Evolutionary conservation across 768 basidiomycete genomes (phyloP), one percentile per base, ranked within the genome.

Genomic region (Trametes punicea): DNA sequence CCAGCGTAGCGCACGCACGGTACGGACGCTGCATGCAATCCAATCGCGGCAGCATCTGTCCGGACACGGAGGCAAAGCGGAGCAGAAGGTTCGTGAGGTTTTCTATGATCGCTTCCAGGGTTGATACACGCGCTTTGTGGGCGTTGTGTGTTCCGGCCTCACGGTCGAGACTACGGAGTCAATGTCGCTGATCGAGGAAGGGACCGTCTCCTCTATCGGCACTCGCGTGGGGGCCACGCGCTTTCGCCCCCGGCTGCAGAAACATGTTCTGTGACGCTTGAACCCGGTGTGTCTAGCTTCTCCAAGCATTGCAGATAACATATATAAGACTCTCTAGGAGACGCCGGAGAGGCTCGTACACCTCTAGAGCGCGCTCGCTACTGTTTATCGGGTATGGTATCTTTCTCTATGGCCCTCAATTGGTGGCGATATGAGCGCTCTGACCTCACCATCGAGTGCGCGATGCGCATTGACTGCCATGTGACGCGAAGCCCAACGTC

Each of bases 111-210:
- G 46, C 10, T 20, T 27, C 5, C 7, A 9, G 13, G 42, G 41
- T 39, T 55, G 54, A 55, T 55, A 40, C 38, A 55, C 54, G 46
- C 54, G 54, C 18, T 41, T 30, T 55, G 54, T 55, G 46, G 54
- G 54, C 46, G 54, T 47, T 31, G 34, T 46, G 38, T 30, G 42
- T 44, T 21, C 25, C 45, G 27, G 20, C 36, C 38, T 6, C 46
- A 38, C 52, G 51, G 36, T 13, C 40, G 31, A 11, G 26, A 18
- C 20, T 21, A 23, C 18, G 18, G 26, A 25, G 27, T 18, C 53
- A 46, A 55, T 47, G 54, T 55, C 38, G 54, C 33, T n/a, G 20
- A 41, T 41, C 46, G 38, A 40, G 38, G 38, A 36, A n/a, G 9
- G 54, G 41, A 31, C 27, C 20, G 7, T 13, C 33, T 8, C 44